These are phyloP conservation scores for Calycina marina DNA, from an alignment of 2,329 filamentous ascomycete species.

Conservation along the genomic window DNA sequence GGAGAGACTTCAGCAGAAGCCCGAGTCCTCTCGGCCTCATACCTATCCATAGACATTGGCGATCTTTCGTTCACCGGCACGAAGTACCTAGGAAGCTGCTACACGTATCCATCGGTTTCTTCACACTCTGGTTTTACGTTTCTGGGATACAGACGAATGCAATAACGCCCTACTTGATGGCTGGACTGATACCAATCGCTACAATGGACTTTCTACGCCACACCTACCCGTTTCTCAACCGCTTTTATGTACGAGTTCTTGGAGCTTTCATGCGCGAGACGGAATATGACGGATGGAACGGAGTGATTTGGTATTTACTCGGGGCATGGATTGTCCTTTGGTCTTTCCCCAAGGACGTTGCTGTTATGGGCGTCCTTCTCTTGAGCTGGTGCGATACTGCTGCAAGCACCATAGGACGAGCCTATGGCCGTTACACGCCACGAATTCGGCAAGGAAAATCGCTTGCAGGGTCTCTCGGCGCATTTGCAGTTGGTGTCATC, in stretches of 20 bases:
- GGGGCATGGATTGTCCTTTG: conserved; percentile 76
- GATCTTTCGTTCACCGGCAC: conserved; percentile 85
- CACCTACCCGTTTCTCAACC: conserved; percentile 66
- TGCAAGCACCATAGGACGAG: conserved; percentile 80
- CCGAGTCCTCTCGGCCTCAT: conserved; percentile 89
- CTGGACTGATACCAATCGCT: conserved; percentile 69
- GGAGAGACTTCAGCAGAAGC: conserved; percentile 79
- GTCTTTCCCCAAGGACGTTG: conserved; percentile 87
- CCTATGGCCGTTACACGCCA: conserved; percentile 82
- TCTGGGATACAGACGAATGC: conserved; percentile 60
- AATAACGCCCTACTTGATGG: conserved; percentile 76
- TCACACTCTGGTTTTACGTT: conserved; percentile 75
- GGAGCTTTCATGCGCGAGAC: conserved; percentile 95
- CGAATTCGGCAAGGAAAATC: conserved; percentile 79
- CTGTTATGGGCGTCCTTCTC: conserved; percentile 74
- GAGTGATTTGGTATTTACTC: conserved; percentile 90
- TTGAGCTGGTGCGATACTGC: conserved; percentile 98
- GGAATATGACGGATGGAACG: conserved; percentile 88
- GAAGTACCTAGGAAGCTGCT: conserved; percentile 89
- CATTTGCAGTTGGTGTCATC: conserved; percentile 66
- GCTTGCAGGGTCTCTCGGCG: conserved; percentile 74
- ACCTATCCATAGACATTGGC: conserved; percentile 85
- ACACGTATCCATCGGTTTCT: conserved; percentile 92
- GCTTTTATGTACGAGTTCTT: conserved; percentile 68
- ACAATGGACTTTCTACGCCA: conserved; percentile 72